Conservation (phyloP, 805 yeast genomes). For the Blastobotrys terrestris region DNA sequence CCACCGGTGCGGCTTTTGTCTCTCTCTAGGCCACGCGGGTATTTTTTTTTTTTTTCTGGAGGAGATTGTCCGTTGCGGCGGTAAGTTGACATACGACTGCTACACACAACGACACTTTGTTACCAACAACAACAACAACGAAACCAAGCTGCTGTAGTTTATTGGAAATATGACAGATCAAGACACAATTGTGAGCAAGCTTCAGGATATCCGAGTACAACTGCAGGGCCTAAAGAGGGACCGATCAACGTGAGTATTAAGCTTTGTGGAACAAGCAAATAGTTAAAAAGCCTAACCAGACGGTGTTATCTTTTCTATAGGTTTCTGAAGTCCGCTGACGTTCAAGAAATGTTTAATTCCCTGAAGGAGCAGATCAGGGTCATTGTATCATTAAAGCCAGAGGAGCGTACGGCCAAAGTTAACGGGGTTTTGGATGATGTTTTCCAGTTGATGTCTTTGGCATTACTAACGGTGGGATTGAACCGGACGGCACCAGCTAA, state of each 20-base stretch:
- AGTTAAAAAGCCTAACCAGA: neutral
- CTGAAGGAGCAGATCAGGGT: constrained; percentile 27
- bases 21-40: neutral
- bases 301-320: no score
- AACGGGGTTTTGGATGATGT: constrained; percentile 81
- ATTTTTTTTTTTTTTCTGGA: neutral
- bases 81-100: neutral
- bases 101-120: neutral
- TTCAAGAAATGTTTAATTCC: constrained; percentile 25
- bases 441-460: constrained; percentile 78
- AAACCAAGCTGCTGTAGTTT: neutral
- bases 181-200: neutral
- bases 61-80: neutral
- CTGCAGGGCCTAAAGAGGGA: constrained; percentile 4
- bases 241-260: constrained; percentile 4
- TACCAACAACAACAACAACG: neutral
- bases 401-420: constrained; percentile 37
- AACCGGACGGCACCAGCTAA: constrained; percentile 91
- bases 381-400: constrained; percentile 27
- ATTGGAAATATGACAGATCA: neutral
- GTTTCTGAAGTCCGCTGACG: constrained; percentile 30
- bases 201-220: neutral
- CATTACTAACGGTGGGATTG: constrained; percentile 88
- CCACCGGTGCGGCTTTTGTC: neutral
- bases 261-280: neutral